Base-by-base conservation (phyloP, 495 filamentous ascomycete genomes). In the Sordaria brevicollis region DNA sequence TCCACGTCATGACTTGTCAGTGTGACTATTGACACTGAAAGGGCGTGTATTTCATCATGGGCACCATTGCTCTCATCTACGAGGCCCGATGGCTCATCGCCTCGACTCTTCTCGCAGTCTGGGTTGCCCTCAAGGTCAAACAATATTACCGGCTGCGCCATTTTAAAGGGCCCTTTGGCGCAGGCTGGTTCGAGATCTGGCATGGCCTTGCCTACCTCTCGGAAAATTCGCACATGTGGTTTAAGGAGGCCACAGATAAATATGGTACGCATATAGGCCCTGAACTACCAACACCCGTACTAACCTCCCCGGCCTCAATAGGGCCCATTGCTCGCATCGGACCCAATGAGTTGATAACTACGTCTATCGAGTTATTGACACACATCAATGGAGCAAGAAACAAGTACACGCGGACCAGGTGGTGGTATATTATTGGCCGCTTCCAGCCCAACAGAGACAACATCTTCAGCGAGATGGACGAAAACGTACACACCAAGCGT, bases 321-420 rank as follows among this genome's bases (percentile, higher is more conserved):
- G 79, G 80, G 3, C 69, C 79, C 5, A 65, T 83, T 9, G 76
- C 76, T 6, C 77, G 81, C 11, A 79, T 82, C 43, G 80, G 79
- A 13, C 82, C 82, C 11, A 82, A 83, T 54, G 71, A 77, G 65
- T 70, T 84, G 65, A 54, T 85, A n/a, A 80, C 80, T 21, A 75
- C 74, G 29, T 78, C 81, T 67, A 79, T 80, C 11, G 79, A 79
- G 13, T 69, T 77, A 6, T 69, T 76, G 11, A 73, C 77, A 31
- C 74, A 71, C 33, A 82, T 85, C 62, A 71, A 74, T 17, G 78
- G 77, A 3, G 76, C 74, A 25, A 74, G 80, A 7, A 81, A 79
- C 9, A 54, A 49, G 4, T 81, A 81, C 71, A 77, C 66, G 38
- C 69, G 70, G 33, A 65, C 73, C 4, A 62, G 72, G 2, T 81